Evolutionary conservation across 106 monocot species (phyloP), one percentile per base, ranked within the genome.

Genomic region (Ottelia alismoides): DNA sequence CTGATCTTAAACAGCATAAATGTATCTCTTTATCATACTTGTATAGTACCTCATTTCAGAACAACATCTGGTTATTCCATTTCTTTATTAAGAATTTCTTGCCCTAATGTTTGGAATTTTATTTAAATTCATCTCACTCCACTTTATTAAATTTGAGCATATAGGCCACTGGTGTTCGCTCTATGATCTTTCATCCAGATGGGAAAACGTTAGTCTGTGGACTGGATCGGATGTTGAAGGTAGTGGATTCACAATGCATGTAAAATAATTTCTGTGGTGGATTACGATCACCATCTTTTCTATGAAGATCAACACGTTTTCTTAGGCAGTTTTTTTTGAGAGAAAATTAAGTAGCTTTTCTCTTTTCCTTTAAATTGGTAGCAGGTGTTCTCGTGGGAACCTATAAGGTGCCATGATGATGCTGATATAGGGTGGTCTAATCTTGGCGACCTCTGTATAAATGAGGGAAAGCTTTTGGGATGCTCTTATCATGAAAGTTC

Each of bases 171-270:
- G 87, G 88, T 16, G 78, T 88, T 52, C 67, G 77, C 21, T 83
- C 93, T 24, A 74, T 78, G 73, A 62, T 74, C 58, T 94, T 94
- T 81, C 88, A 94, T 49, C 93, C 88, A 45, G 93, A 94, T 84
- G 93, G 93, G 53, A 83, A 72, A 70, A 81, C 87, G 22, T 64
- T 94, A 12, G 84, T 94, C 27, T 94, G 93, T 66, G 93, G 80
- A 50, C 69, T 78, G 57, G 88, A 94, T 68, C 68, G 66, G 48
- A 60, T 60, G 53, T 63, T 94, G 59, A 94, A 94, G 80, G 92
- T 87, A 53, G 12, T 57, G n/a, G n/a, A n/a, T n/a, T n/a, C n/a
- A n/a, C n/a, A n/a, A n/a, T n/a, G n/a, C n/a, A n/a, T n/a, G n/a
- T n/a, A n/a, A n/a, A 14, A 12, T 57, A 24, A 25, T 59, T 22